phyloP scores from a whole-genome alignment of 495 filamentous ascomycete genomes.

The Penicillium bovifimosum region DNA sequence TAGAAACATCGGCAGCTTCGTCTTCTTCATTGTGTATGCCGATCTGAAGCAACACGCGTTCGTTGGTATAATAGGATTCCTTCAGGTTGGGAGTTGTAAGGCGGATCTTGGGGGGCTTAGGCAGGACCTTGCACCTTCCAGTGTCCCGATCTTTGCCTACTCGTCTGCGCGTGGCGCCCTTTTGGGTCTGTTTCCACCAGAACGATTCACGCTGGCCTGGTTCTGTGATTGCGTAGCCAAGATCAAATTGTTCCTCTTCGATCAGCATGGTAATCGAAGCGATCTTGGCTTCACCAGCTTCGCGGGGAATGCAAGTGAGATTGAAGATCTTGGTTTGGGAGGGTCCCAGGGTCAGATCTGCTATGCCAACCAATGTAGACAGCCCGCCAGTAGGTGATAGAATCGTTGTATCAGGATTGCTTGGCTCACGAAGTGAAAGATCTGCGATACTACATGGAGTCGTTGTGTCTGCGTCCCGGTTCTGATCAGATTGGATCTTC shows the following conservation, averaged over 20 bases:
- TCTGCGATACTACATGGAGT: constrained; percentile 24
- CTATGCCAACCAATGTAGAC: constrained; percentile 45
- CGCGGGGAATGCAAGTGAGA: constrained; percentile 66
- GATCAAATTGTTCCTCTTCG: constrained; percentile 58
- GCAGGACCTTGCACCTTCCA: constrained; percentile 59
- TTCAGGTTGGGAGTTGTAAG: constrained; percentile 56
- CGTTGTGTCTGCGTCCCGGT: constrained; percentile 23
- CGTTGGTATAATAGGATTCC: constrained; percentile 77
- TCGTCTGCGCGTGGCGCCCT: constrained; percentile 31
- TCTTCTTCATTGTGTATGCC: constrained; percentile 80
- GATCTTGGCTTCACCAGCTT: constrained; percentile 70
- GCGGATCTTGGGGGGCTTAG: constrained; percentile 88
- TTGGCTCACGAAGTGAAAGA: constrained; percentile 33
- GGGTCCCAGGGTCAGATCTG: constrained; percentile 64
- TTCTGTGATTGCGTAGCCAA: constrained; percentile 57
- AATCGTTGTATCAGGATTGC: constrained; percentile 24
- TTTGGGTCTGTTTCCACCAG: constrained; percentile 52
- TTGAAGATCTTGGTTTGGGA: constrained; percentile 65
- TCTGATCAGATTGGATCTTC: constrained; percentile 33
- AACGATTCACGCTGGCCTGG: constrained; percentile 34
- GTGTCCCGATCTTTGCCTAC: constrained; percentile 38
- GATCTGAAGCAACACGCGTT: constrained; percentile 61
- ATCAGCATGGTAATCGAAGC: constrained; percentile 59
- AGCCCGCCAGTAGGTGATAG: constrained; percentile 40
- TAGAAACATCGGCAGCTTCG: constrained; percentile 61